A percentile compares a stretch with the other conserved stretches of the same genome.
These are phyloP conservation scores for Boletus insuetus DNA, from an alignment of 768 basidiomycete genomes.

Conservation along the genomic window DNA sequence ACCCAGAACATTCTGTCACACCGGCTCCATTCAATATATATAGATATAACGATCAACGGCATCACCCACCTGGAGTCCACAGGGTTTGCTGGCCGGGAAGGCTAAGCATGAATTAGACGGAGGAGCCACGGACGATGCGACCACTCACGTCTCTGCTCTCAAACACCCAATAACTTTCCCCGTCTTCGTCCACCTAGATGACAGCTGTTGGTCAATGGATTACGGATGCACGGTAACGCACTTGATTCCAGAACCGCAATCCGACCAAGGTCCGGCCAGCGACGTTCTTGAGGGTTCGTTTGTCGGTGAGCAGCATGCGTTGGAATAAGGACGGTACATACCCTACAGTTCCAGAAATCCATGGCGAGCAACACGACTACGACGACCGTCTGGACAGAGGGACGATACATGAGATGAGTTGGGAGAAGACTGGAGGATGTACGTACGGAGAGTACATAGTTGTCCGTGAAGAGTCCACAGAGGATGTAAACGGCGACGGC, in stretches of 20 bases:
- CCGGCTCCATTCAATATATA: slow-evolving; percentile 5
- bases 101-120: slow-evolving; percentile 43
- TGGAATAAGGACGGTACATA: slow-evolving; percentile 32
- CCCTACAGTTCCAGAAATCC: slow-evolving; percentile 99
- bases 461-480: slow-evolving; percentile 85
- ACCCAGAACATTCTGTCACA: slow-evolving; percentile 88
- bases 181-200: slow-evolving; percentile 87
- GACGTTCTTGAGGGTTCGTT: slow-evolving; percentile 63
- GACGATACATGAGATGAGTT: neutral
- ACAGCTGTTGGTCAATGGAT: neutral
- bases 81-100: slow-evolving; percentile 83
- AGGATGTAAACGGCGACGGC: slow-evolving; percentile 93
- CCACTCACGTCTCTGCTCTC: slow-evolving; percentile 88
- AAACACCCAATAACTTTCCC: slow-evolving; percentile 96
- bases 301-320: neutral
- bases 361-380: slow-evolving; percentile 93
- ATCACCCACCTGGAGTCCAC: slow-evolving; percentile 75
- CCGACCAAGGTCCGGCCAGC: slow-evolving; percentile 92
- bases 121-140: neutral
- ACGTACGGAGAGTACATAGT: slow-evolving; percentile 91
- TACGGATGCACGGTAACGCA: slow-evolving; percentile 19
- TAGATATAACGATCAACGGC: slow-evolving; percentile 2
- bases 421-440: neutral
- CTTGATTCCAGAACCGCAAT: slow-evolving; percentile 96
- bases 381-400: slow-evolving; percentile 61